Percentiles rank a stretch among this genome's conserved stretches.
Evolutionary conservation across 1,139 yeast species (phyloP).

Genomic region (Arxiozyma slooffiae): DNA sequence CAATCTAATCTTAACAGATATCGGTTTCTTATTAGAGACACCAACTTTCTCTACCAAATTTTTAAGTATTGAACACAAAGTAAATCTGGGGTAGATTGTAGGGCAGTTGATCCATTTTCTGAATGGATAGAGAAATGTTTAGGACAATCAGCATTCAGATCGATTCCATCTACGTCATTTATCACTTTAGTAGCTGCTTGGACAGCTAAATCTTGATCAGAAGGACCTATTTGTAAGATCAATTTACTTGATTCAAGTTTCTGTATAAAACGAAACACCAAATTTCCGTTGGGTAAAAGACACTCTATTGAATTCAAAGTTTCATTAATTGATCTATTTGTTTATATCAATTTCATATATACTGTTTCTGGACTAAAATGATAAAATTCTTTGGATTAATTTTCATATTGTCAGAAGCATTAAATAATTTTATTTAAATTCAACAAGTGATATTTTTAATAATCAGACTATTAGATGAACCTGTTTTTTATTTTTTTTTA

Average conservation of each 20-base stretch:
- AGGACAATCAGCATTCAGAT: conserved; percentile 94
- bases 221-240: conserved; percentile 84
- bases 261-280: conserved; percentile 66
- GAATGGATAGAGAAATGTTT: conserved; percentile 79
- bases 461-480: too few species aligned
- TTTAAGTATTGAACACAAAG: conserved; percentile 56
- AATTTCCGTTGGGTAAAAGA: conserved; percentile 32
- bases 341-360: conserved; percentile 68
- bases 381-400: too few species aligned
- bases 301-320: conserved; percentile 53
- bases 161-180: conserved; percentile 82
- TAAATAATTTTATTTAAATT: too few species aligned
- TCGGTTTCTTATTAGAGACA: conserved; percentile 61
- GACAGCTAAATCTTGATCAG: conserved; percentile 76
- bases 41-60: conserved; percentile 74
- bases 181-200: conserved; percentile 75
- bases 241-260: conserved; percentile 50
- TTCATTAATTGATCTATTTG: conserved; percentile 51
- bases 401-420: too few species aligned
- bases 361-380: conserved; percentile 91
- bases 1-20: conserved; percentile 81
- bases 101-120: conserved; percentile 97
- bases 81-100: conserved; percentile 69
- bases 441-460: too few species aligned
- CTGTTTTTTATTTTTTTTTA: too few species aligned